A percentile compares a stretch with the other conserved stretches of the same genome.
Evolutionary conservation across 148 eudicot genomes (phyloP).

Genomic region (Suaeda aralocaspica): DNA sequence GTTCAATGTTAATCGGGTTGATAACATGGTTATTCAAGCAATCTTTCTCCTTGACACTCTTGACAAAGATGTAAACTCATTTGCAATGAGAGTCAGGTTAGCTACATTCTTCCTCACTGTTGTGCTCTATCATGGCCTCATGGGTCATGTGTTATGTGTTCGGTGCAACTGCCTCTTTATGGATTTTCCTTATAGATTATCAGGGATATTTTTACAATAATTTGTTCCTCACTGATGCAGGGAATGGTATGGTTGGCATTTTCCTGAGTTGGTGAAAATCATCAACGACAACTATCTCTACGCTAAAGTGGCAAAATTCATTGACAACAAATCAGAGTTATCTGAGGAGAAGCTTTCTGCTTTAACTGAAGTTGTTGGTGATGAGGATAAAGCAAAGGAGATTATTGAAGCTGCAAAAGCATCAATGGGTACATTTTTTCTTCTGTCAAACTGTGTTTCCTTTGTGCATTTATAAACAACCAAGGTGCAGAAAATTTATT

Average conservation of each 20-base stretch:
- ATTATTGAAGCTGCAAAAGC: conserved; percentile 94
- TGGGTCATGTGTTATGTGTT: too few relatives aligned
- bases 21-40: conserved; percentile 98
- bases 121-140: background rate
- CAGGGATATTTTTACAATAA: background rate
- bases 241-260: conserved; percentile 98
- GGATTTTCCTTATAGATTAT: background rate
- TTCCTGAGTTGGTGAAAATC: conserved; percentile 88
- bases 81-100: conserved; percentile 98
- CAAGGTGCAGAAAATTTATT: background rate
- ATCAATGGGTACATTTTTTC: conserved; percentile 67
- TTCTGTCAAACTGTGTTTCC: background rate
- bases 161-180: too few relatives aligned
- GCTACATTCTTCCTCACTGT: conserved; percentile 17
- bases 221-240: conserved; percentile 33
- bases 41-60: conserved; percentile 95
- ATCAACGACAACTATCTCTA: conserved; percentile 87
- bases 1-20: conserved; percentile 98
- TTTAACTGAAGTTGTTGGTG: conserved; percentile 76
- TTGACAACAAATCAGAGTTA: conserved; percentile 73
- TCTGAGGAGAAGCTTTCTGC: conserved; percentile 68
- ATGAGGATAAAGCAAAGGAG: conserved; percentile 98
- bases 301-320: conserved; percentile 71
- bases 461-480: background rate
- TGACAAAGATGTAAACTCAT: conserved; percentile 87